phyloP scores from a whole-genome alignment of 1,139 yeast genomes.

The Blastobotrys aristatus region DNA sequence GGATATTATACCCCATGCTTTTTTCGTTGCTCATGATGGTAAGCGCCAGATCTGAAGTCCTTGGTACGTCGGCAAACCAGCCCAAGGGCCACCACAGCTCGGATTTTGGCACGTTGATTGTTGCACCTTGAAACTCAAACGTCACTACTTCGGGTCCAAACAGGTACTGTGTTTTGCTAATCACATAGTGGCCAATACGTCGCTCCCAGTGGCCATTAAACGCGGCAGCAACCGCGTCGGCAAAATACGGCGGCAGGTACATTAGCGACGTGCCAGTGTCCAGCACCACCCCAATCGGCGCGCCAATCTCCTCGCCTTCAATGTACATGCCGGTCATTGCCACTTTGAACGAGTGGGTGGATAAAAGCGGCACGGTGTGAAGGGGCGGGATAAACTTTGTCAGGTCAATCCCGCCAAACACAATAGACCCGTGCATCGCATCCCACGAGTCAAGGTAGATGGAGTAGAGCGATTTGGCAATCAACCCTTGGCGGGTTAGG shows the following conservation, averaged over 20 bases:
- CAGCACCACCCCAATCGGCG: constrained; percentile 21
- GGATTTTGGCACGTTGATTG: constrained; percentile 41
- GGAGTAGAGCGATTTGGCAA: constrained; percentile 50
- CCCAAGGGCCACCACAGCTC: constrained; percentile 34
- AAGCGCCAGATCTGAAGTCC: constrained; percentile 19
- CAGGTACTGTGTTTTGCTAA: constrained; percentile 23
- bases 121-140: constrained; percentile 40
- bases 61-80: constrained; percentile 22
- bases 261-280: constrained; percentile 38
- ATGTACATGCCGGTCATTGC: constrained; percentile 14
- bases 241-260: constrained; percentile 30
- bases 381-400: constrained; percentile 48
- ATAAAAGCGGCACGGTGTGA: constrained; percentile 39
- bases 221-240: constrained; percentile 24
- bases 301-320: constrained; percentile 1
- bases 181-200: constrained; percentile 38
- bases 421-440: constrained; percentile 42
- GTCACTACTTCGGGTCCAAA: constrained; percentile 29
- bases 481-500: constrained; percentile 49
- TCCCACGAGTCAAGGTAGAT: constrained; percentile 42
- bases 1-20: constrained; percentile 24
- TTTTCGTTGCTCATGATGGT: constrained; percentile 25
- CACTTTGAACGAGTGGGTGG: constrained; percentile 21
- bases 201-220: constrained; percentile 36
- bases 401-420: constrained; percentile 59